phyloP scores from a whole-genome alignment of 176 grass and related monocot species.

The Musa itinerans region DNA sequence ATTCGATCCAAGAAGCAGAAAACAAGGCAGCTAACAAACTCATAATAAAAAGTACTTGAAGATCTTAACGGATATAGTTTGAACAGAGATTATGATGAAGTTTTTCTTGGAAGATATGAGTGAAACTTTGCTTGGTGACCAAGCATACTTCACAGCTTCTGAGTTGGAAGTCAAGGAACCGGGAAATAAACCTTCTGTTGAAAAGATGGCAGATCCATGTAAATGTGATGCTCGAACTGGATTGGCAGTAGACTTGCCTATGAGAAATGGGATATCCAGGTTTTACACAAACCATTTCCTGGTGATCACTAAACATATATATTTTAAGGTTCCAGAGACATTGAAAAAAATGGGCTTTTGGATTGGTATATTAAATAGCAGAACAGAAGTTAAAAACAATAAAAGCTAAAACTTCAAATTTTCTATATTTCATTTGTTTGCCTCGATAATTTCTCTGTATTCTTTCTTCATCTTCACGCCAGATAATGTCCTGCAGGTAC shows the following conservation, averaged over 20 bases:
- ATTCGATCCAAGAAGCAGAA: too few relatives aligned
- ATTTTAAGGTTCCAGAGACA: neutral
- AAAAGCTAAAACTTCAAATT: neutral
- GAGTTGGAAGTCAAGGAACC: neutral
- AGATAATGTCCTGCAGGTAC: conserved; percentile 52
- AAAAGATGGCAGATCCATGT: neutral
- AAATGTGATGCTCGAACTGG: neutral
- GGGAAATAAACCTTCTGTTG: neutral
- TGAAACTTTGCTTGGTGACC: too few relatives aligned
- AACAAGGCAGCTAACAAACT: too few relatives aligned
- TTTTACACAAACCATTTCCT: neutral
- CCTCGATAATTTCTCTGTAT: conserved; percentile 81
- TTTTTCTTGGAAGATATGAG: too few relatives aligned
- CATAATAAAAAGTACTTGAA: too few relatives aligned
- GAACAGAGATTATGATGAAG: too few relatives aligned
- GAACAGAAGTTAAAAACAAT: neutral
- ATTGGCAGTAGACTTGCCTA: neutral
- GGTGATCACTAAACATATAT: neutral
- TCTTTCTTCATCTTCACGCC: conserved; percentile 99
- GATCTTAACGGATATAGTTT: too few relatives aligned
- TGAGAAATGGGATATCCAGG: neutral
- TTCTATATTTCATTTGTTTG: conserved; percentile 51
- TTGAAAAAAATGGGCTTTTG: neutral
- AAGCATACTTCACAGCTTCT: too few relatives aligned
- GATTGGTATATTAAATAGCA: neutral